These are phyloP conservation scores for Apiotrichum mycotoxinovorans DNA, from an alignment of 1,284 basidiomycete genomes.

Conservation along the genomic window DNA sequence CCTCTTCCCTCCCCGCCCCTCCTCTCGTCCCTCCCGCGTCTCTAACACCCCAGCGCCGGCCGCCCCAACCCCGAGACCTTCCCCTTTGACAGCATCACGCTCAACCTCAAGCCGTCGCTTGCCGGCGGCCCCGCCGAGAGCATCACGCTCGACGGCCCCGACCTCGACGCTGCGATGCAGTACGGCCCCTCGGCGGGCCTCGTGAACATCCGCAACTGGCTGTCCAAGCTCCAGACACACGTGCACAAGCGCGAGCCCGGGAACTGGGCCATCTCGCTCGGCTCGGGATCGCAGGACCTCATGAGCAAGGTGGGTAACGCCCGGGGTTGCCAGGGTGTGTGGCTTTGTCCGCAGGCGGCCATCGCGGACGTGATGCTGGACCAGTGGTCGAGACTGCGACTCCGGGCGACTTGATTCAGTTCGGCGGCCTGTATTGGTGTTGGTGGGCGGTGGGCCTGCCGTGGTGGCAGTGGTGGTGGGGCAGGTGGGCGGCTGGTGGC, in stretches of 20 bases:
- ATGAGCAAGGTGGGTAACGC: constrained; percentile 67
- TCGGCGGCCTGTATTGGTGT: too few relatives aligned
- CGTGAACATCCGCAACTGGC: constrained; percentile 61
- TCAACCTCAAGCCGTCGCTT: constrained; percentile 53
- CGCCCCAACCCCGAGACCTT: constrained; percentile 84
- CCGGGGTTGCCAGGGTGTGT: too few relatives aligned
- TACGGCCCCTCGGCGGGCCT: constrained; percentile 75
- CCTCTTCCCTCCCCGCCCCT: too few relatives aligned
- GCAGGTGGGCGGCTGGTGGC: too few relatives aligned
- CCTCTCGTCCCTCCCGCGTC: not conserved
- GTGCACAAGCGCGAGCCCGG: constrained; percentile 58
- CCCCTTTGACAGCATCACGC: constrained; percentile 72
- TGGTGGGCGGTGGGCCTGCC: too few relatives aligned
- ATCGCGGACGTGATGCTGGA: too few relatives aligned
- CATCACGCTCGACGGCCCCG: constrained; percentile 56
- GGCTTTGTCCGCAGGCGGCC: too few relatives aligned
- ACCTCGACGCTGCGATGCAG: constrained; percentile 65
- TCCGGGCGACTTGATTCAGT: too few relatives aligned
- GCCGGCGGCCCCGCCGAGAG: constrained; percentile 53
- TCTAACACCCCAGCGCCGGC: constrained; percentile 47
- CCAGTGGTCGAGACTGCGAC: too few relatives aligned
- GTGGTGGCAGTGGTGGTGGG: too few relatives aligned
- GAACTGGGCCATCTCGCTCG: constrained; percentile 70
- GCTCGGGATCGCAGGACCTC: constrained; percentile 81
- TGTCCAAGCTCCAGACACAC: constrained; percentile 63